Base-by-base conservation (phyloP, 2,329 filamentous ascomycete species). In the Chaetomium sp. region DNA sequence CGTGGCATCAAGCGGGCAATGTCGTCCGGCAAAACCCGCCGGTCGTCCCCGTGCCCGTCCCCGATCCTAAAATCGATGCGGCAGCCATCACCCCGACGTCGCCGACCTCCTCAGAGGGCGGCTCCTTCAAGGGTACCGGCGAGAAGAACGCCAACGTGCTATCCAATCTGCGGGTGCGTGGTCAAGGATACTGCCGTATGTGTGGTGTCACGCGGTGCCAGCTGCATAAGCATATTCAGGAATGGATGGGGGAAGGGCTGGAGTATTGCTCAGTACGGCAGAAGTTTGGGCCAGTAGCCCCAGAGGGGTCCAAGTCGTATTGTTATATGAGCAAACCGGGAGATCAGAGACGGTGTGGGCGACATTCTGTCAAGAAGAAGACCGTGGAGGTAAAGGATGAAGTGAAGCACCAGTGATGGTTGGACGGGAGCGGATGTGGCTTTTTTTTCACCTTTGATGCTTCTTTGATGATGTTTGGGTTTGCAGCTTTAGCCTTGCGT, bases 261-360 rank as follows among this genome's bases (percentile, higher is more conserved):
- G 82, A 86, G 68, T 85, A 85, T 70, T 85, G 82, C 71, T 75
- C 73, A 55, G 79, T 85, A 61, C 79, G 76, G 65, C 74, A 80
- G 64, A 78, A 78, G 65, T 86, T 78, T 62, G 81, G 81, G 40
- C 69, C 70, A 14, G 70, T 68, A 8, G 79, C 81, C 1, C 68
- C 66, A 3, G 70, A 72, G 36, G 74, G 72, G 2, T 75, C 78
- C 6, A 76, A 74, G 65, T 66, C 72, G 32, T 78, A 76, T 54
- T 86, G 82, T 70, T 82, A 78, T 66, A 78, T 80, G 68, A 80
- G 78, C 65, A 84, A 79, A 49, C 82, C 82, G 12, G 79, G 78
- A 63, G 79, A 85, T 61, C 76, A 78, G 33, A 72, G 74, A 55
- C 74, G 79, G 33, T 86, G 82, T 63, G 82, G 82, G 7, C 74